phyloP scores from a whole-genome alignment of 2,329 filamentous ascomycete genomes.

The Pseudocercospora ulei region DNA sequence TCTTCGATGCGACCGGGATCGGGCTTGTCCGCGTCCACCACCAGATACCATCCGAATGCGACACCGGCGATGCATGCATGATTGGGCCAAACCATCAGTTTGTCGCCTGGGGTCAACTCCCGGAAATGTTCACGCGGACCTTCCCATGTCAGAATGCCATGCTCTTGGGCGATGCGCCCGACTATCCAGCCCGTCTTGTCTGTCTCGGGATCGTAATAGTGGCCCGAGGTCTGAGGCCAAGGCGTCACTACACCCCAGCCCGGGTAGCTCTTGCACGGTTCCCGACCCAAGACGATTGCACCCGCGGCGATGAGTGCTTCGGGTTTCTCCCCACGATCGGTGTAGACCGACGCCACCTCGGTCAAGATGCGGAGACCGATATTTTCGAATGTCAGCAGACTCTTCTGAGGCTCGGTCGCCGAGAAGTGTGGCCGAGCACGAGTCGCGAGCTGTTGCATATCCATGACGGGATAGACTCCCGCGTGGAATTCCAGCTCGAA shows the following conservation, averaged over 20 bases:
- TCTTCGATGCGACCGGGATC: slow-evolving; percentile 56
- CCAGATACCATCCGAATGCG: slow-evolving; percentile 61
- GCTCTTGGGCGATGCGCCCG: slow-evolving; percentile 64
- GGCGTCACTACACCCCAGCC: slow-evolving; percentile 61
- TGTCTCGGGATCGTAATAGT: slow-evolving; percentile 35
- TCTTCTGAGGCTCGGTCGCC: slow-evolving; percentile 25
- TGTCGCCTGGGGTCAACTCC: slow-evolving; percentile 52
- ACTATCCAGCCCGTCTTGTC: slow-evolving; percentile 54
- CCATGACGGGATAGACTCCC: slow-evolving; percentile 64
- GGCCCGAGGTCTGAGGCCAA: slow-evolving; percentile 41
- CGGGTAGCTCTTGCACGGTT: slow-evolving; percentile 60
- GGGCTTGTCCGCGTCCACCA: slow-evolving; percentile 55
- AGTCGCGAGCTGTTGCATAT: slow-evolving; percentile 69
- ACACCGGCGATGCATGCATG: slow-evolving; percentile 69
- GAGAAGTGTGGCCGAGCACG: slow-evolving; percentile 46
- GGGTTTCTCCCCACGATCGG: slow-evolving; percentile 45
- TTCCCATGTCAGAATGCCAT: slow-evolving; percentile 59
- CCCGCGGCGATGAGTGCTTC: slow-evolving; percentile 64
- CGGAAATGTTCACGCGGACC: slow-evolving; percentile 38
- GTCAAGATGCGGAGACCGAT: slow-evolving; percentile 60
- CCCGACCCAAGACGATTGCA: slow-evolving; percentile 59
- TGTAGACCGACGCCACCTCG: slow-evolving; percentile 61
- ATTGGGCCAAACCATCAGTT: slow-evolving; percentile 65
- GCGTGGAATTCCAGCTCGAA: slow-evolving; percentile 59
- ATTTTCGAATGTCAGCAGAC: slow-evolving; percentile 42